A percentile compares a stretch with the other conserved stretches of the same genome.
Conservation (phyloP, 177 flowering plant genomes). For the Vitis hybrid region DNA sequence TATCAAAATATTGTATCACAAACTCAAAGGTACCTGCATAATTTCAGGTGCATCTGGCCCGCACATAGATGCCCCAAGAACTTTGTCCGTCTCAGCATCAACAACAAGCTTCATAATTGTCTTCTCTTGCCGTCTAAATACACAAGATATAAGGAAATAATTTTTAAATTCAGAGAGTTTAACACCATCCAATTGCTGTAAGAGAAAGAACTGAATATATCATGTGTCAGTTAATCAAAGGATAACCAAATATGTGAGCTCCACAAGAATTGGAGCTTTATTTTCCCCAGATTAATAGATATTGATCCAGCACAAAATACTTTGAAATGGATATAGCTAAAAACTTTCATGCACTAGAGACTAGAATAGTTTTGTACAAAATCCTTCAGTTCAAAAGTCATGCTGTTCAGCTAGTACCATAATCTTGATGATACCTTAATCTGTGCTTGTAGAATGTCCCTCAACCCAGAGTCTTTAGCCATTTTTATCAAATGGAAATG, state of each 20-base stretch:
- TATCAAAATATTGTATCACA: neutral
- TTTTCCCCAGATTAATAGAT: no score
- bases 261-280: neutral
- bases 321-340: no score
- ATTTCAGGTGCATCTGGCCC: slow-evolving; percentile 99
- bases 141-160: neutral
- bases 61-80: slow-evolving; percentile 95
- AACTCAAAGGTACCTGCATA: slow-evolving; percentile 63
- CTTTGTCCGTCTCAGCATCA: slow-evolving; percentile 85
- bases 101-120: slow-evolving; percentile 91
- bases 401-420: no score
- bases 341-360: no score
- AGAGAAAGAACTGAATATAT: neutral
- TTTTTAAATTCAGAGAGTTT: neutral
- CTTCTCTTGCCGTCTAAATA: slow-evolving; percentile 82
- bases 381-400: no score
- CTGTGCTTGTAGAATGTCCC: neutral
- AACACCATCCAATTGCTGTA: neutral
- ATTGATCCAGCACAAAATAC: no score
- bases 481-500: neutral
- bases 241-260: neutral
- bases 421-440: neutral
- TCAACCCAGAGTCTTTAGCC: no score
- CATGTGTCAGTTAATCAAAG: neutral
- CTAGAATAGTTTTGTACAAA: no score